phyloP scores from a whole-genome alignment of 805 yeast genomes.

The Yarrowia deformans region DNA sequence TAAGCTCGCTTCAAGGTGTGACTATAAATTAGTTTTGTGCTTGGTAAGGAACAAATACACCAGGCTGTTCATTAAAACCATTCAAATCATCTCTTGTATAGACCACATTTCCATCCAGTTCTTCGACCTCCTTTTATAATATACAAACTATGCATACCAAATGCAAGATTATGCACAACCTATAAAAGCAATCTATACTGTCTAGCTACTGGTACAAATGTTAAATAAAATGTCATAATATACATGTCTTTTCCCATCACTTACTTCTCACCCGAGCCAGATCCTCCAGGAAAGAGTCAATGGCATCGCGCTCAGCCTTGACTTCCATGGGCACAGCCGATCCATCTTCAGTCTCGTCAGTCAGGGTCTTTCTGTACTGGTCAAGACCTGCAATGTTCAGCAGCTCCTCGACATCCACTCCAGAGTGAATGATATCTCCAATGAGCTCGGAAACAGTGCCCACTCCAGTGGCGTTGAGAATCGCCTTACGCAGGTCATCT shows the following conservation, averaged over 20 bases:
- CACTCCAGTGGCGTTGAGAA: conserved; percentile 42
- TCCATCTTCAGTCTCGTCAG: conserved; percentile 7
- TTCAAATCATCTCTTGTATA: no score
- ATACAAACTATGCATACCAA: neutral
- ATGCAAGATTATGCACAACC: conserved; percentile 17
- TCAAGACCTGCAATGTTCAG: conserved; percentile 27
- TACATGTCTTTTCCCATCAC: conserved; percentile 2
- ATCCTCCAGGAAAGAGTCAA: conserved; percentile 32
- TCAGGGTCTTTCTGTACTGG: conserved; percentile 10
- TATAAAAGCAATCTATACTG: neutral
- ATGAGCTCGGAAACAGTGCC: conserved; percentile 42
- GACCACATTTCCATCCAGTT: neutral
- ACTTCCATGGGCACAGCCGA: conserved; percentile 3
- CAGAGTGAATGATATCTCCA: conserved; percentile 40
- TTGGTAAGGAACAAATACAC: no score
- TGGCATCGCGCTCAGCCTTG: conserved; percentile 27
- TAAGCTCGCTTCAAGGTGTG: no score
- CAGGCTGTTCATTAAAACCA: no score
- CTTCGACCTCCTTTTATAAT: neutral
- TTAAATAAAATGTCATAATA: conserved; percentile 13
- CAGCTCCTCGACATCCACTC: conserved; percentile 32
- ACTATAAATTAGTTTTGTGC: no score
- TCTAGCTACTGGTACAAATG: neutral
- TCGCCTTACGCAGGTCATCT: conserved; percentile 57
- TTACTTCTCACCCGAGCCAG: conserved; percentile 15